Percentiles rank a stretch among this genome's conserved stretches.
Evolutionary conservation across 73 alveolate genomes (phyloP).

Genomic region (Stentor coeruleus): DNA sequence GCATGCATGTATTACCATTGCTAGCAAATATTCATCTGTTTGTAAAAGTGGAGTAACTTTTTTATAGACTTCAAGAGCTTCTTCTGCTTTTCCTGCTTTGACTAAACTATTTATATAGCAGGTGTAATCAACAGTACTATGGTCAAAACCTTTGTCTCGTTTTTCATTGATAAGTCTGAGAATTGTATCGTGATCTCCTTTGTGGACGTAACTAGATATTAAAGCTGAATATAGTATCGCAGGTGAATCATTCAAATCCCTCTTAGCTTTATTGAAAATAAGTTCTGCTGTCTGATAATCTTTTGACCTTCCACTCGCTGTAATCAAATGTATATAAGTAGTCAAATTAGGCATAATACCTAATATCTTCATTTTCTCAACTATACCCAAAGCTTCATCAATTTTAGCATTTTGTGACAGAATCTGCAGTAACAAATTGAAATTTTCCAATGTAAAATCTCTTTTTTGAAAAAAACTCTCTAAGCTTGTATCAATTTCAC

Average conservation of each 20-base stretch:
- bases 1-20: not conserved
- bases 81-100: not conserved
- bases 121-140: not conserved
- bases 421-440: not conserved
- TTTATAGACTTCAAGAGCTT: conserved; percentile 11
- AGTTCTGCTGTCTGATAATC: conserved; percentile 13
- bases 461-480: not conserved
- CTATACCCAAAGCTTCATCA: not conserved
- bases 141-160: not conserved
- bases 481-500: not conserved
- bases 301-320: conserved; percentile 1
- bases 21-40: not conserved
- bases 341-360: not conserved
- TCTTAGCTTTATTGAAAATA: not conserved
- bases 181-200: not conserved
- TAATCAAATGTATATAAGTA: not conserved
- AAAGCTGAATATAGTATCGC: not conserved
- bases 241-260: not conserved
- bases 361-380: conserved; percentile 14
- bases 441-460: not conserved
- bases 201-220: not conserved
- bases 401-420: not conserved
- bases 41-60: not conserved
- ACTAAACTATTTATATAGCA: not conserved
- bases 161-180: not conserved